phyloP scores from a whole-genome alignment of 108 stramenopile genomes.

The Discostella stelligeroides region DNA sequence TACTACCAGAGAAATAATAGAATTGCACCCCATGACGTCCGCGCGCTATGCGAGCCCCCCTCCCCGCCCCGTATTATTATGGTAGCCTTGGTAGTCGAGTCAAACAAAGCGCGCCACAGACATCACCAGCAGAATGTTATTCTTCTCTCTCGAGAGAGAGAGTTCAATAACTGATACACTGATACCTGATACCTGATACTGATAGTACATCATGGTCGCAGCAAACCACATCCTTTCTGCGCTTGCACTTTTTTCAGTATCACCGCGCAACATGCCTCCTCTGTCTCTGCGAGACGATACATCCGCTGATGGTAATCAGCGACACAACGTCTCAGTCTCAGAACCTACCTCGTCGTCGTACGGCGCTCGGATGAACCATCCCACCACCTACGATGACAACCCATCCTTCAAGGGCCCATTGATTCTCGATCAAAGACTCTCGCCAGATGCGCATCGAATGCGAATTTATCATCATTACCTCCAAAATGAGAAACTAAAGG shows the following conservation, averaged over 20 bases:
- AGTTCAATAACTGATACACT: too few relatives aligned
- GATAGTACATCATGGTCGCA: constrained; percentile 3
- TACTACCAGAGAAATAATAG: too few relatives aligned
- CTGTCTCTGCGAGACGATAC: background rate
- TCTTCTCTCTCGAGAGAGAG: too few relatives aligned
- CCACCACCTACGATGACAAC: constrained; percentile 52
- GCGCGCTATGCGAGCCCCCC: too few relatives aligned
- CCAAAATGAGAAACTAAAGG: constrained; percentile 10
- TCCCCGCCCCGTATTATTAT: too few relatives aligned
- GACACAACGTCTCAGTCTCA: background rate
- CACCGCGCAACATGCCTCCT: background rate
- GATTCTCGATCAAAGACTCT: constrained; percentile 22
- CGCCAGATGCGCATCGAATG: constrained; percentile 31
- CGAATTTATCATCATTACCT: constrained; percentile 45
- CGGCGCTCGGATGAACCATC: constrained; percentile 47
- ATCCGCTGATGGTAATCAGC: background rate
- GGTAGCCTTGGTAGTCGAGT: too few relatives aligned
- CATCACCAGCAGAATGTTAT: too few relatives aligned
- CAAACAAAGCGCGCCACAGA: too few relatives aligned
- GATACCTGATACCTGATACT: too few relatives aligned
- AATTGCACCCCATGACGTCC: too few relatives aligned
- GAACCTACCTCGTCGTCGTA: constrained; percentile 24
- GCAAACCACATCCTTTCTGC: background rate
- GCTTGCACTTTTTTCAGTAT: constrained; percentile 4
- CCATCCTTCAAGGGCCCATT: constrained; percentile 58